Conservation (phyloP, 192 early-diverging fungal genomes). For the Dissophora globulifera region DNA sequence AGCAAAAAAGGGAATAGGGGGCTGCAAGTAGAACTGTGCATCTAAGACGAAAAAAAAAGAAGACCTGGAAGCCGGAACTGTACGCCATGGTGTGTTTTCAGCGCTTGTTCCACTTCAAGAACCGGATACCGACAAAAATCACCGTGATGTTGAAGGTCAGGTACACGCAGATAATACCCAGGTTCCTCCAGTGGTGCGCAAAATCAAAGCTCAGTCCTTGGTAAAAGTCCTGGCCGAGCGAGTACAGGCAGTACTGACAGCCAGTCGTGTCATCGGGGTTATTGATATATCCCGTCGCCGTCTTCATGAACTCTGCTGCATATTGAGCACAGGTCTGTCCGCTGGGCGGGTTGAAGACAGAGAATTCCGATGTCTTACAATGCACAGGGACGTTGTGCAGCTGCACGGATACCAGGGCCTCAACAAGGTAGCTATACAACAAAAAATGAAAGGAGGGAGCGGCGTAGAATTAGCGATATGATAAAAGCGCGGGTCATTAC, state of each 20-base stretch:
- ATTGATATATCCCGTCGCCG: constrained; percentile 68
- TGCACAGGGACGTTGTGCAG: constrained; percentile 57
- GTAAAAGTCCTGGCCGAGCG: constrained; percentile 68
- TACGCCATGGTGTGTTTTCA: constrained; percentile 6
- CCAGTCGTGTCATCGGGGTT: constrained; percentile 57
- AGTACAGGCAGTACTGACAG: constrained; percentile 75
- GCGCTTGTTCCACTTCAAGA: constrained; percentile 49
- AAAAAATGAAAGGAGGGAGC: background rate
- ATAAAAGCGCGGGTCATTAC: background rate
- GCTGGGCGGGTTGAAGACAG: constrained; percentile 62
- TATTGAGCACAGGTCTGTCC: constrained; percentile 73
- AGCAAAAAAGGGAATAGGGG: no score
- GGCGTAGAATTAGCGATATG: background rate
- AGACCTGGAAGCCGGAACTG: no score
- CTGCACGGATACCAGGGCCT: constrained; percentile 71
- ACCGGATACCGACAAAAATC: constrained; percentile 53
- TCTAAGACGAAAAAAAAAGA: no score
- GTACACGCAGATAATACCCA: constrained; percentile 71
- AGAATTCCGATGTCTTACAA: constrained; percentile 64
- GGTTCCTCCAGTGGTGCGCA: constrained; percentile 73
- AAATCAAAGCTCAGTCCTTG: constrained; percentile 59
- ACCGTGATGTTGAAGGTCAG: constrained; percentile 65
- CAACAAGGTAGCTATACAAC: constrained; percentile 66
- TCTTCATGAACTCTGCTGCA: constrained; percentile 60
- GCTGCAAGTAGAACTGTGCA: no score